Conservation (phyloP, 768 basidiomycete species). For the Rhizopogon sp. region DNA sequence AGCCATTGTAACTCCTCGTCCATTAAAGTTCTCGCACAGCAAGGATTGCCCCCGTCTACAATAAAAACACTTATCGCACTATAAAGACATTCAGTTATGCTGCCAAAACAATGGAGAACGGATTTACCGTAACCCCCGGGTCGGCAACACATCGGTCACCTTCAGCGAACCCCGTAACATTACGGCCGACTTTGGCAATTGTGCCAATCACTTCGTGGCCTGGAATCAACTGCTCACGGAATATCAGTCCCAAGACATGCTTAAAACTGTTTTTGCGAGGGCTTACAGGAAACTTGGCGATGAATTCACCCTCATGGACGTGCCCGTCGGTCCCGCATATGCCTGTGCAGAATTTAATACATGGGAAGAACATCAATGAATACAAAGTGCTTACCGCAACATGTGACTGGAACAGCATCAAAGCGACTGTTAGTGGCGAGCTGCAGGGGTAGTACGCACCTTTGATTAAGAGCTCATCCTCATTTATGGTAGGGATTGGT, state of each 20-base stretch:
- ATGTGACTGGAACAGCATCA: slow-evolving; percentile 27
- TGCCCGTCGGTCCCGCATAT: slow-evolving; percentile 62
- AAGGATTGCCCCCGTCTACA: slow-evolving; percentile 33
- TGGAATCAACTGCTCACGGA: background rate
- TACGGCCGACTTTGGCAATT: slow-evolving; percentile 35
- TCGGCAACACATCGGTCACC: slow-evolving; percentile 43
- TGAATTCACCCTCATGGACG: slow-evolving; percentile 63
- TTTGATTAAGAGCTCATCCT: slow-evolving; percentile 57
- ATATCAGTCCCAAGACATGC: slow-evolving; percentile 1
- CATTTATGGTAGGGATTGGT: slow-evolving; percentile 46
- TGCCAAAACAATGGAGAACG: background rate
- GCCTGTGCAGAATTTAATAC: slow-evolving; percentile 26
- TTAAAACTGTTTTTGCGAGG: background rate
- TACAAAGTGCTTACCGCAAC: slow-evolving; percentile 32
- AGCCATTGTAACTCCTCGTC: slow-evolving; percentile 30
- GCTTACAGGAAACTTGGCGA: slow-evolving; percentile 50
- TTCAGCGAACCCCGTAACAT: slow-evolving; percentile 34
- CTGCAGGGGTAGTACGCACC: slow-evolving; percentile 26
- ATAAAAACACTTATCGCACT: slow-evolving; percentile 35
- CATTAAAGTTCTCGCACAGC: slow-evolving; percentile 35
- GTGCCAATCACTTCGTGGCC: slow-evolving; percentile 23
- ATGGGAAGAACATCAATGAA: background rate
- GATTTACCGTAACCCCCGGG: slow-evolving; percentile 27
- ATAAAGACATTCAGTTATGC: background rate
- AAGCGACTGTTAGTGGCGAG: slow-evolving; percentile 3